phyloP scores from a whole-genome alignment of 352 stramenopile species.

The Phytopythium helicoides region DNA sequence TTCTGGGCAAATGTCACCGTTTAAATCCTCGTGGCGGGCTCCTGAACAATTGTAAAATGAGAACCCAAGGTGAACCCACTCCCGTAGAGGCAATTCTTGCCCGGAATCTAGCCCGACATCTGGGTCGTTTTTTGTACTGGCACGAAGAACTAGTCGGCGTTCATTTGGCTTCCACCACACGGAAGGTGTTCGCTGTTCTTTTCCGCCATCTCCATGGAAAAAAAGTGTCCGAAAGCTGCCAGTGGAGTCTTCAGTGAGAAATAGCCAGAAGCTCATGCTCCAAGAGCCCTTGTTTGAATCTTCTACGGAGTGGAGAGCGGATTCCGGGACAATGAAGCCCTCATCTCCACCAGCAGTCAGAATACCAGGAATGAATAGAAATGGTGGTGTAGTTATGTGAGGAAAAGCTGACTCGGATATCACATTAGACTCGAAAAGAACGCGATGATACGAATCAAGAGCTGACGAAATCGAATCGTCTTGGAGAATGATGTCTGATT shows the following conservation, averaged over 20 bases:
- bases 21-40: background rate
- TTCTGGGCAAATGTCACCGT: slow-evolving; percentile 8
- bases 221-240: slow-evolving; percentile 68
- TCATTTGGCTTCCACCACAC: slow-evolving; percentile 78
- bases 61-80: slow-evolving; percentile 74
- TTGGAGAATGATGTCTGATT: no score
- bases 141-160: slow-evolving; percentile 56
- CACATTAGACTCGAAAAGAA: no score
- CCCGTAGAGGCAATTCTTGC: slow-evolving; percentile 34
- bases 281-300: slow-evolving; percentile 40
- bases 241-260: slow-evolving; percentile 50
- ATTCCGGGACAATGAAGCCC: slow-evolving; percentile 39
- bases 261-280: slow-evolving; percentile 70
- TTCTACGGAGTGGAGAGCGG: slow-evolving; percentile 19
- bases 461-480: no score
- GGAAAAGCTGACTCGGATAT: no score
- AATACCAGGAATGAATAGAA: slow-evolving; percentile 41
- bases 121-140: slow-evolving; percentile 49
- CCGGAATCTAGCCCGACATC: slow-evolving; percentile 62
- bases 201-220: slow-evolving; percentile 72
- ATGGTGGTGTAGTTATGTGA: slow-evolving; percentile 15
- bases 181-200: slow-evolving; percentile 72
- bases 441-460: no score
- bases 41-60: slow-evolving; percentile 62
- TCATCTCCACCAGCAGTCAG: slow-evolving; percentile 48